Evolutionary conservation across 345 rosid genomes (phyloP), one percentile per base, ranked within the genome.

Genomic region (Brassica carinata): DNA sequence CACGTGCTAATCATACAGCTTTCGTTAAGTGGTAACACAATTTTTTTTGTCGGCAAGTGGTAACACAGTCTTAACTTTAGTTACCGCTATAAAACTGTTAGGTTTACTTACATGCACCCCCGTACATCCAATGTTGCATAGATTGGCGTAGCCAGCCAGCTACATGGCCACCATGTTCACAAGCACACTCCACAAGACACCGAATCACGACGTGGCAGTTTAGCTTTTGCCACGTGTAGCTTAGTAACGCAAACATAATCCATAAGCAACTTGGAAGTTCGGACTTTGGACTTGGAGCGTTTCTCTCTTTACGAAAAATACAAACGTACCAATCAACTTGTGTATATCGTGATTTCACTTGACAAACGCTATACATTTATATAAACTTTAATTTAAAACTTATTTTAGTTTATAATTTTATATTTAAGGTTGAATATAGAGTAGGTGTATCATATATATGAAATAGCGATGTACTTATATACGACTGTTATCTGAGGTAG

Each of bases 281-380:
- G 7, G 64, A 27, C 48, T 71, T 64, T 51, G 71, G 76, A 71
- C 5, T 78, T 51, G 71, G 76, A 71, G 7, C 36, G 9, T 78
- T 78, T 34, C 59, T 53, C 31, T 13, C 4, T 33, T 36, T 64
- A 15, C 59, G 77, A 65, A 78, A 78, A 17, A 1, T 72, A 70
- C 81, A 72, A 36, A 23, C 53, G 43, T 78, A 33, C 72, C 72
- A 64, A 64, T 78, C 81, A 71, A 15, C 51, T 71, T 57, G 53
- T 48, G 57, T 23, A 51, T 64, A 63, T 71, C 66, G 10, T 30
- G 33, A 26, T 61, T 6, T 58, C 65, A 59, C 29, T 18, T 8
- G n/a, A 19, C 10, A 18, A 3, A 18, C 11, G 0, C 63, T 58
- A 13, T 17, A 17, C 61, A 55, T 7, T 23, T 23, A 23, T 23